Evolutionary conservation across 345 rosid genomes (phyloP), one percentile per base, ranked within the genome.

Genomic region (Cardamine chenopodiifolia): DNA sequence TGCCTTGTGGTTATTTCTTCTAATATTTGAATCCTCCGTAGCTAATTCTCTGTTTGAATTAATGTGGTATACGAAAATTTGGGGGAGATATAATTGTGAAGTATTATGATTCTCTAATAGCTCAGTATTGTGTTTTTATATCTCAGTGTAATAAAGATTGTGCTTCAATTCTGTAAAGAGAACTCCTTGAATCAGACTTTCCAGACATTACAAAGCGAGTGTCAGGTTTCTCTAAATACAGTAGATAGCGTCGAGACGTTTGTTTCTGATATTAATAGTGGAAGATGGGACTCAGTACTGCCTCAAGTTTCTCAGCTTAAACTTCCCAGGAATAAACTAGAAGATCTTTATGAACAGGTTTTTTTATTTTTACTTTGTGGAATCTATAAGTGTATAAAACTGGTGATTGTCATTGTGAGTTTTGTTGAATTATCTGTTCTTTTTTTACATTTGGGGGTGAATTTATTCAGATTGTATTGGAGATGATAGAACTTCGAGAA

Each of bases 141-240:
- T 64, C 47, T 26, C 92, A 95, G 99, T 70, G 99, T 95, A 4
- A 92, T 95, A 34, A 95, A 95, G 89, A 89, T 95, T 42, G 93
- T 95, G 76, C 96, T 95, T 52, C 99, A 95, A 75, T 95, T 92
- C 82, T 95, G 99, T 87, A 95, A 95, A 82, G 99, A 95, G 78
- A 88, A 95, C 75, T 90, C 98, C 4, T 78, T 95, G 85, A 86
- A 86, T 66, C 99, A 95, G 75, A 92, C 99, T 20, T 95, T 95
- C 70, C 99, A 95, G 86, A 89, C 88, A 5, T 76, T 95, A 37
- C 99, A 95, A 76, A 90, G 82, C 66, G 99, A 95, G 83, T 90
- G 99, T 75, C 97, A 95, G 80, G 99, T 92, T 48, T 92, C 97
- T 28, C 78, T 95, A 23, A 95, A 95, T 54, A 92, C 97, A 0